Base-by-base conservation (phyloP, 352 stramenopile genomes). In the Pythium chondricola region DNA sequence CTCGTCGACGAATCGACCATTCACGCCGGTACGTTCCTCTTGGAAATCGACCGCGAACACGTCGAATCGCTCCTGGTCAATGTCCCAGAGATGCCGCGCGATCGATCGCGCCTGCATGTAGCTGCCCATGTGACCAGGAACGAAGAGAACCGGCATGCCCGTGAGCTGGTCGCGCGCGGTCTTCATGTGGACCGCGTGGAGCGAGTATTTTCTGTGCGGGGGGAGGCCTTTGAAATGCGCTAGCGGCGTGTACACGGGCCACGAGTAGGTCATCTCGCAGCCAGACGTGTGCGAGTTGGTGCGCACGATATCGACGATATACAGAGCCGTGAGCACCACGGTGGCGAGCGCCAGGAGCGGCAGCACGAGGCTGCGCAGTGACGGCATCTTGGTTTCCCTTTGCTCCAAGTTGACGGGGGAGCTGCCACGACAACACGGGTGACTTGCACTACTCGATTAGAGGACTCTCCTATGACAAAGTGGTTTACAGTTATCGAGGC, bases 231-330 rank as follows among this genome's bases (percentile, higher is more conserved):
- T 56, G 46, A 56, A 56, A 61, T 72, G 74, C 27, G 42, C 43
- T 18, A 89, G 62, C 22, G 48, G 63, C 52, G 78, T 71, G 61
- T 93, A 95, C 49, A 93, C 67, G 41, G 81, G 82, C 68, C 71
- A 85, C 17, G 81, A 93, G 63, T 85, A 92, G 36, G 84, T 93
- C 82, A 95, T 95, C 25, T 85, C 71, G 50, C 84, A 95, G 27
- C 45, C 43, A 14, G 75, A 87, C 22, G 58, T 49, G 2, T 49
- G 41, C 18, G 44, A 61, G 22, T 49, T 69, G 9, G 61, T 67
- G 46, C 63, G 37, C 43, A 58, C 30, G 0, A 85, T 35, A 43
- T 89, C 75, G 11, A 57, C 25, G 5, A 86, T 55, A 42, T 78
- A 71, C 9, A 77, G 56, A 16, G 39, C 48, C 31, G 58, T 45